Conservation (phyloP, 192 early-diverging fungal genomes). For the Backusella westeae region DNA sequence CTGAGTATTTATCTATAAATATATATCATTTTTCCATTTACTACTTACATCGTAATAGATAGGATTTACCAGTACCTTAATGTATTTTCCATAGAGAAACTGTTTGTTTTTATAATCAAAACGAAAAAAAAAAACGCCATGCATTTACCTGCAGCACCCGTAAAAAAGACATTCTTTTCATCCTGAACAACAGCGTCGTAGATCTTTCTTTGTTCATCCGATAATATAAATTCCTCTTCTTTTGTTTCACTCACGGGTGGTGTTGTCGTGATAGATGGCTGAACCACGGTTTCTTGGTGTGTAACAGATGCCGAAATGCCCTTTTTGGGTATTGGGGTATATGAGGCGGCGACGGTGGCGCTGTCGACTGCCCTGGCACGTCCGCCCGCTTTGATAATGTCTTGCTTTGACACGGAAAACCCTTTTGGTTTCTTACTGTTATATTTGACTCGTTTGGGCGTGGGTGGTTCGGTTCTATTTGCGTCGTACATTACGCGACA, state of each 20-base stretch:
- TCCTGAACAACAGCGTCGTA: slow-evolving; percentile 55
- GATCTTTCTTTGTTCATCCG: slow-evolving; percentile 55
- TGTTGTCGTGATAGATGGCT: background rate
- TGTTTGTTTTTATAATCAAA: background rate
- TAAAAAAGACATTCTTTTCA: slow-evolving; percentile 63
- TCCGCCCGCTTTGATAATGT: background rate
- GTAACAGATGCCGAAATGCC: background rate
- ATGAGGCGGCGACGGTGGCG: background rate
- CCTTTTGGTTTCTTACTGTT: background rate
- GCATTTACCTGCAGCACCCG: slow-evolving; percentile 59
- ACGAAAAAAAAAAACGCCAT: background rate
- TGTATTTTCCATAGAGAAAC: background rate
- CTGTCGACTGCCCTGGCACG: background rate
- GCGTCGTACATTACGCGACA: background rate
- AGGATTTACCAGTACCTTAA: slow-evolving; percentile 51
- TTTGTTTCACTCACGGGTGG: background rate
- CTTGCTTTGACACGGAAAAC: background rate
- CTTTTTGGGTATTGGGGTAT: background rate
- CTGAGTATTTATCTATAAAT: background rate
- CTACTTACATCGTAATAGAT: slow-evolving; percentile 35
- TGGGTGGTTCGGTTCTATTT: background rate
- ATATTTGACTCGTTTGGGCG: background rate
- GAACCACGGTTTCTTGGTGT: background rate
- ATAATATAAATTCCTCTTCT: slow-evolving; percentile 14
- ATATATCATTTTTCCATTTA: background rate